These are phyloP conservation scores for Phytophthora aleatoria DNA, from an alignment of 352 stramenopile genomes.

Conservation along the genomic window DNA sequence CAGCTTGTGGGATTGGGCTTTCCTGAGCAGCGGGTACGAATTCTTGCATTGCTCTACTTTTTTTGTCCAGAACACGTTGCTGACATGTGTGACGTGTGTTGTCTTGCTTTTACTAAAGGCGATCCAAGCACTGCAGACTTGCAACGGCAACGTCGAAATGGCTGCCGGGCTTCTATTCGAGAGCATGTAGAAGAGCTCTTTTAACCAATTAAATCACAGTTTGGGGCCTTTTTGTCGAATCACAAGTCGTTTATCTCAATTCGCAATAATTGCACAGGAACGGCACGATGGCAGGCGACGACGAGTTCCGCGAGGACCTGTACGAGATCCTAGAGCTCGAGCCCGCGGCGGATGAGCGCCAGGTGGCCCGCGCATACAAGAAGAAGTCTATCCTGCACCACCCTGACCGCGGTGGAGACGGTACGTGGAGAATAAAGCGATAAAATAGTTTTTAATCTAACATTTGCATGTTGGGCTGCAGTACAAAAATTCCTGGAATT, in stretches of 20 bases:
- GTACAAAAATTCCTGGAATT: slow-evolving; percentile 86
- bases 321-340: slow-evolving; percentile 84
- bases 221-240: slow-evolving; percentile 26
- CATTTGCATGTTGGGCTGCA: slow-evolving; percentile 21
- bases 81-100: slow-evolving; percentile 27
- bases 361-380: slow-evolving; percentile 83
- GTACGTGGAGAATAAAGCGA: slow-evolving; percentile 34
- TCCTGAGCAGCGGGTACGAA: slow-evolving; percentile 52
- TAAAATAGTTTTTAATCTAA: slow-evolving; percentile 4
- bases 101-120: slow-evolving; percentile 45
- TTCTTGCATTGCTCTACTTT: not conserved
- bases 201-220: slow-evolving; percentile 24
- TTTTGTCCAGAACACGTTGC: not conserved
- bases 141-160: slow-evolving; percentile 81
- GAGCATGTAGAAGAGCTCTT: slow-evolving; percentile 40
- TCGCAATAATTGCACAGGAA: slow-evolving; percentile 1
- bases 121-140: slow-evolving; percentile 64
- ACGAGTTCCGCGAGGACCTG: slow-evolving; percentile 54
- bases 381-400: slow-evolving; percentile 83
- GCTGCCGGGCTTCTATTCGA: slow-evolving; percentile 85
- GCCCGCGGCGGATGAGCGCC: slow-evolving; percentile 59
- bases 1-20: slow-evolving; percentile 75
- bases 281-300: slow-evolving; percentile 35
- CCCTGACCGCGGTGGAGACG: slow-evolving; percentile 79
- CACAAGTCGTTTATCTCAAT: slow-evolving; percentile 3